phyloP scores from a whole-genome alignment of 768 basidiomycete genomes.

The Tulasnella sp. region DNA sequence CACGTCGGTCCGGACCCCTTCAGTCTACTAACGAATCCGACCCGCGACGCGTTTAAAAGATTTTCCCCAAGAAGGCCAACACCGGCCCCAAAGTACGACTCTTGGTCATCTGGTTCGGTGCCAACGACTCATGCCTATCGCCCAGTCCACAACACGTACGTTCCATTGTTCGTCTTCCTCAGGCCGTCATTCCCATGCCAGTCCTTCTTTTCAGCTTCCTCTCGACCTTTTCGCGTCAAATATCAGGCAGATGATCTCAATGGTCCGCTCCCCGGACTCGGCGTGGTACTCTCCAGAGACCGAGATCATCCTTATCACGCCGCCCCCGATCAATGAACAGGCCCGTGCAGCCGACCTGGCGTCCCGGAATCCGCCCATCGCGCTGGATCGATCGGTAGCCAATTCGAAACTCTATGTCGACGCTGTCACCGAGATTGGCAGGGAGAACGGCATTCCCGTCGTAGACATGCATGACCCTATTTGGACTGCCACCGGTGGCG shows the following conservation, averaged over 20 bases:
- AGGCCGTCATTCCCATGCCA: background rate
- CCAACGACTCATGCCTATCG: conserved; percentile 65
- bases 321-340: conserved; percentile 66
- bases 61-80: conserved; percentile 39
- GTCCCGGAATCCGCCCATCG: conserved; percentile 37
- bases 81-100: conserved; percentile 49
- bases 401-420: conserved; percentile 57
- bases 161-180: background rate
- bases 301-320: conserved; percentile 66
- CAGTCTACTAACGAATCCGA: too few species aligned
- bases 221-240: conserved; percentile 51
- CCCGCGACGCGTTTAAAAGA: conserved; percentile 28
- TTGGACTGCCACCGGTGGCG: conserved; percentile 59
- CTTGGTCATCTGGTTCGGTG: conserved; percentile 79
- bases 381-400: conserved; percentile 48
- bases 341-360: conserved; percentile 42
- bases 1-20: background rate
- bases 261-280: conserved; percentile 51
- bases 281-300: conserved; percentile 57
- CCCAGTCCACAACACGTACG: conserved; percentile 58
- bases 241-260: conserved; percentile 45
- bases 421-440: conserved; percentile 50
- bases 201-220: conserved; percentile 28
- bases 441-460: conserved; percentile 41
- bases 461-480: conserved; percentile 64